Evolutionary conservation across 306 rosid species (phyloP).

Genomic region (Macrotyloma uniflorum): DNA sequence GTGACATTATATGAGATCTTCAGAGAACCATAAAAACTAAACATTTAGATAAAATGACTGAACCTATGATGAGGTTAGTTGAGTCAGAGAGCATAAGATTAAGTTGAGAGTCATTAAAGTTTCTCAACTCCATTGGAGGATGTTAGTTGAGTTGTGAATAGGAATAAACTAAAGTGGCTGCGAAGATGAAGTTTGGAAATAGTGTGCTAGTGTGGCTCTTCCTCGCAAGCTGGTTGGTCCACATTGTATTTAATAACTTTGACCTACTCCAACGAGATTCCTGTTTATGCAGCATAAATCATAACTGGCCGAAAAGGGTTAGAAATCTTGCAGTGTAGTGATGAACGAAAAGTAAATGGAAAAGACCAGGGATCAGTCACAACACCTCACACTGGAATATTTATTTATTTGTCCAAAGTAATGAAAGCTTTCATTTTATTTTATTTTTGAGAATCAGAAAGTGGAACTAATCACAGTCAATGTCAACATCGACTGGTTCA

Average conservation of each 20-base stretch:
- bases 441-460: neutral
- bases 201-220: neutral
- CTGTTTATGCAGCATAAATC: conserved; percentile 31
- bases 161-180: neutral
- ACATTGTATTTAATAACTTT: conserved; percentile 31
- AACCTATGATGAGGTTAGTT: neutral
- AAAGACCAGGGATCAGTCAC: neutral
- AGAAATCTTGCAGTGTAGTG: neutral
- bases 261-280: conserved; percentile 50
- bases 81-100: neutral
- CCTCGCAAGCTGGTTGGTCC: conserved; percentile 15
- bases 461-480: neutral
- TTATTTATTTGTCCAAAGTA: neutral
- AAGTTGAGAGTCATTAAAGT: conserved; percentile 23
- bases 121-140: conserved; percentile 1
- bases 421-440: neutral
- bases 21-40: no score
- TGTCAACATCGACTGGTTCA: conserved; percentile 23
- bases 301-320: conserved; percentile 19
- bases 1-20: no score
- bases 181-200: neutral
- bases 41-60: no score
- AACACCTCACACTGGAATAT: neutral
- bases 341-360: neutral
- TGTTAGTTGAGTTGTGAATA: conserved; percentile 31